A percentile compares a stretch with the other conserved stretches of the same genome.
These are phyloP conservation scores for Candida patagonica DNA, from an alignment of 805 yeast genomes.

Conservation along the genomic window DNA sequence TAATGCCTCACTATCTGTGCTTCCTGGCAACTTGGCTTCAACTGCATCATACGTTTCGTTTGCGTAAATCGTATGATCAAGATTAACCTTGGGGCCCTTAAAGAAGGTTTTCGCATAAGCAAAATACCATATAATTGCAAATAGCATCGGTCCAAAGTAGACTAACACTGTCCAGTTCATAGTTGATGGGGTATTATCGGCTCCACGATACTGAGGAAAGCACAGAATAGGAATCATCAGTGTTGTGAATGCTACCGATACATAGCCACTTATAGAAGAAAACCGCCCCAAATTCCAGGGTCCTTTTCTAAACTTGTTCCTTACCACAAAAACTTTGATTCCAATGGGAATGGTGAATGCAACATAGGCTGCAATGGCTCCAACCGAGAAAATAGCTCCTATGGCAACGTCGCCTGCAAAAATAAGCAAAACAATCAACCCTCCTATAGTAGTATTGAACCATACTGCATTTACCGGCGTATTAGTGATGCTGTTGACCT, in stretches of 20 bases:
- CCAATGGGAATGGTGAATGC: constrained; percentile 59
- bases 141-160: constrained; percentile 48
- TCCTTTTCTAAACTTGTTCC: constrained; percentile 47
- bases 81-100: constrained; percentile 50
- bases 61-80: constrained; percentile 29
- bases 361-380: constrained; percentile 59
- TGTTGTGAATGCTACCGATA: constrained; percentile 41
- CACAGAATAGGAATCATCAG: constrained; percentile 53
- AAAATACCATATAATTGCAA: constrained; percentile 42
- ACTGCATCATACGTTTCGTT: constrained; percentile 8
- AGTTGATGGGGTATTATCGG: constrained; percentile 27
- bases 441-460: constrained; percentile 47
- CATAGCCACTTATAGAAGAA: constrained; percentile 39
- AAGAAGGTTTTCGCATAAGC: constrained; percentile 51
- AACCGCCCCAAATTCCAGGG: constrained; percentile 57
- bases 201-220: constrained; percentile 43
- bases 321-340: constrained; percentile 46
- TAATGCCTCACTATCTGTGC: constrained; percentile 1
- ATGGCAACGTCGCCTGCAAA: constrained; percentile 60
- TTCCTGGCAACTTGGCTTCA: constrained; percentile 4
- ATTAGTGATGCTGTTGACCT: constrained; percentile 41
- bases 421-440: constrained; percentile 44
- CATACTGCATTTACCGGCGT: constrained; percentile 58
- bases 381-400: constrained; percentile 63
- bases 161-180: constrained; percentile 64